Evolutionary conservation across 2,329 filamentous ascomycete species (phyloP).

Genomic region (Nemania sp.): DNA sequence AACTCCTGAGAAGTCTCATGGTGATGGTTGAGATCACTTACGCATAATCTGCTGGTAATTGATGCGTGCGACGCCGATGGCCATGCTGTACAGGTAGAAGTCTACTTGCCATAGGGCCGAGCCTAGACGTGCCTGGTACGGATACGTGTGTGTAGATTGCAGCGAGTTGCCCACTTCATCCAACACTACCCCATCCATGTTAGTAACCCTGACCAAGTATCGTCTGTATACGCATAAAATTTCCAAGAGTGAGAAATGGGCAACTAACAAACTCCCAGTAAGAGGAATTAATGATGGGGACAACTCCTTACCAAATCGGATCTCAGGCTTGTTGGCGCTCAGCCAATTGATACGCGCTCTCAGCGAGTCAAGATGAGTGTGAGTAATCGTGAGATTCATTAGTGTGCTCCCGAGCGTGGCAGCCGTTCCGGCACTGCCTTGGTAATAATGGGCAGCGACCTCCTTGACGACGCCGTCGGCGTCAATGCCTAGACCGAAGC

Average conservation of each 20-base stretch:
- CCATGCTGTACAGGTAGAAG: slow-evolving; percentile 43
- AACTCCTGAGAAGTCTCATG: background rate
- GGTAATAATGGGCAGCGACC: slow-evolving; percentile 45
- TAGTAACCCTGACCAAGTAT: background rate
- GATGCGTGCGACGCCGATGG: slow-evolving; percentile 41
- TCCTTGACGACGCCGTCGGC: slow-evolving; percentile 38
- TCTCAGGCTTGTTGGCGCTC: slow-evolving; percentile 36
- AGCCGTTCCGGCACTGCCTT: slow-evolving; percentile 38
- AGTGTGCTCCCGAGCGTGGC: slow-evolving; percentile 36
- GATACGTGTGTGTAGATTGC: slow-evolving; percentile 36
- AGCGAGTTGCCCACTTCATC: slow-evolving; percentile 45
- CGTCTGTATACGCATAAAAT: background rate
- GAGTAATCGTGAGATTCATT: slow-evolving; percentile 38
- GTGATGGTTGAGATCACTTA: background rate
- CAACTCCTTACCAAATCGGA: slow-evolving; percentile 38
- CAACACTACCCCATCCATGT: slow-evolving; percentile 29
- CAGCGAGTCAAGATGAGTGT: slow-evolving; percentile 37
- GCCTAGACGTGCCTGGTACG: slow-evolving; percentile 42
- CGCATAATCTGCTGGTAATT: slow-evolving; percentile 46
- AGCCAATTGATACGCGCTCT: slow-evolving; percentile 40
- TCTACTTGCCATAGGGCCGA: slow-evolving; percentile 44
- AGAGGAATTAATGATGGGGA: too few relatives aligned
- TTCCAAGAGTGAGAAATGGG: background rate
- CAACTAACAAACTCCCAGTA: too few relatives aligned
- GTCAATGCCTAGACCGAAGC: slow-evolving; percentile 42